Evolutionary conservation across 202 grass and related monocot species (phyloP).

Genomic region (Eragrostis tef): DNA sequence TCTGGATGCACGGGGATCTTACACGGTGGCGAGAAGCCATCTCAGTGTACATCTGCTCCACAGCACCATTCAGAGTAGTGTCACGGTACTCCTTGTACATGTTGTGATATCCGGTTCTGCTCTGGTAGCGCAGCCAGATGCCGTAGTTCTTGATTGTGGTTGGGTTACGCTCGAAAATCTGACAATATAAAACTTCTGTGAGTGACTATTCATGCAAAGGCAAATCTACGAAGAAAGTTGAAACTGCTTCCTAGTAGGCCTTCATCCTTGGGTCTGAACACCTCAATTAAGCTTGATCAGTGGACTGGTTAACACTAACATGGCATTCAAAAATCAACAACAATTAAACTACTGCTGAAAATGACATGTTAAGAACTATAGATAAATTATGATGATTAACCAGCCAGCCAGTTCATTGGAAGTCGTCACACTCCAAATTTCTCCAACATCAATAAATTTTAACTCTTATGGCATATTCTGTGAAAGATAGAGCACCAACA

Average conservation of each 20-base stretch:
- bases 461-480: no score
- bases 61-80: no score
- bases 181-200: neutral
- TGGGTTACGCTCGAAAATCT: slow-evolving; percentile 88
- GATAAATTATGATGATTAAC: neutral
- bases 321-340: neutral
- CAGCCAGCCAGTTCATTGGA: neutral
- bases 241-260: neutral
- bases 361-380: neutral
- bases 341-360: neutral
- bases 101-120: no score
- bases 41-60: no score
- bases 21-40: no score
- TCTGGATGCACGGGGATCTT: no score
- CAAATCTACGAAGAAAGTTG: neutral
- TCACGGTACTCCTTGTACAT: no score
- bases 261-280: neutral
- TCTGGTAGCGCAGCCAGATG: no score
- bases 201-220: neutral
- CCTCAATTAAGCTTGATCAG: neutral
- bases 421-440: neutral
- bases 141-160: no score
- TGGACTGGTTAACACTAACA: neutral
- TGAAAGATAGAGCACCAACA: neutral
- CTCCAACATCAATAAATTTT: neutral